A percentile compares a stretch with the other conserved stretches of the same genome.
phyloP scores from a whole-genome alignment of 805 yeast species.

The Saturnispora sekii region DNA sequence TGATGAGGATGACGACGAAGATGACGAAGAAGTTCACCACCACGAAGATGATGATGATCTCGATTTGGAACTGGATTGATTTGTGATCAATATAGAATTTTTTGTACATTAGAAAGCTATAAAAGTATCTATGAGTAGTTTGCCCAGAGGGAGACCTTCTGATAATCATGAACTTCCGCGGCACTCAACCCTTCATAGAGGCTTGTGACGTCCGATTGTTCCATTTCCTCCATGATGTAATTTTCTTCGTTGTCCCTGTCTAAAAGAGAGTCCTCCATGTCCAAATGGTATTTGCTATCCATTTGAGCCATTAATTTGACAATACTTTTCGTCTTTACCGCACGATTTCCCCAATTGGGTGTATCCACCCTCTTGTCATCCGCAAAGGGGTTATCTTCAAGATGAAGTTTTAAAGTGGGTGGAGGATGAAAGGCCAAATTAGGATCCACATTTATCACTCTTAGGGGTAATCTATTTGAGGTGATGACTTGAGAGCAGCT shows the following conservation, averaged over 20 bases:
- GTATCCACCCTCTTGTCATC: not conserved
- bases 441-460: not conserved
- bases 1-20: constrained; percentile 8
- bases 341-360: not conserved
- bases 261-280: not conserved
- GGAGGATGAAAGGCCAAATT: not conserved
- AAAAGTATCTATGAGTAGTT: constrained; percentile 1
- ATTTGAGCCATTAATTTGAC: constrained; percentile 3
- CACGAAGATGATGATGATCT: constrained; percentile 6
- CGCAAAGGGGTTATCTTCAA: not conserved
- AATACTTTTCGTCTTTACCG: not conserved
- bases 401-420: not conserved
- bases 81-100: not conserved
- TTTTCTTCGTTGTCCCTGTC: not conserved
- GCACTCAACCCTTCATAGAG: constrained; percentile 7
- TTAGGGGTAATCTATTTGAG: not conserved
- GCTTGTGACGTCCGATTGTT: not conserved
- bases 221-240: not conserved
- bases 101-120: not conserved
- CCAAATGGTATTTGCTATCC: not conserved
- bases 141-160: constrained; percentile 6
- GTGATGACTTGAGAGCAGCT: not conserved
- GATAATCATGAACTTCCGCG: constrained; percentile 6
- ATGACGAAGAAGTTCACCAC: constrained; percentile 2
- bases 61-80: constrained; percentile 1